Conservation (phyloP, 805 yeast species). For the Yarrowia deformans region DNA sequence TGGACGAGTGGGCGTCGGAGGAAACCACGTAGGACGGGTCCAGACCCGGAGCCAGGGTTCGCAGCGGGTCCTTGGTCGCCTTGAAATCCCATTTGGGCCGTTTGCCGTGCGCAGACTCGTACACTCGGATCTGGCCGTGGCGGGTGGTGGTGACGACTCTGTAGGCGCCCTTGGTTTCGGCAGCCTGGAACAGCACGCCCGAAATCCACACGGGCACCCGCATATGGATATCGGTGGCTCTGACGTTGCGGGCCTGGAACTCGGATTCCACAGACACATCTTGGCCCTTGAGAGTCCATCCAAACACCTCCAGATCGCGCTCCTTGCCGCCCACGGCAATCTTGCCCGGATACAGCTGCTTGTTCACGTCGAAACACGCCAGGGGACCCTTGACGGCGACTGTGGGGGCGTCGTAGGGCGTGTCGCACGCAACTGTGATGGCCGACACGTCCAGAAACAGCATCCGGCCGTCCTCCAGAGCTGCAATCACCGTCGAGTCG, state of each 20-base stretch:
- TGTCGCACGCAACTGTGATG: constrained; percentile 11
- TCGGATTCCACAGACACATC: constrained; percentile 49
- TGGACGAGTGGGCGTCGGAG: constrained; percentile 73
- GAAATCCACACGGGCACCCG: constrained; percentile 84
- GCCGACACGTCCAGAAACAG: not conserved
- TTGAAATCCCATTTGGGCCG: constrained; percentile 69
- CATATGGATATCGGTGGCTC: constrained; percentile 76
- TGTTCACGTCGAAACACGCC: constrained; percentile 37
- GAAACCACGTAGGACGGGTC: constrained; percentile 61
- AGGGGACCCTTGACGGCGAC: constrained; percentile 41
- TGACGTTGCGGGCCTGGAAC: constrained; percentile 84
- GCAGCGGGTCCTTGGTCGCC: constrained; percentile 62
- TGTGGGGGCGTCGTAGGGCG: constrained; percentile 24
- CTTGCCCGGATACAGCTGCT: constrained; percentile 45
- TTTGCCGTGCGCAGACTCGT: constrained; percentile 71
- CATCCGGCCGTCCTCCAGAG: constrained; percentile 6
- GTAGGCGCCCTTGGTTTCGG: constrained; percentile 51
- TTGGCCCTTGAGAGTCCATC: constrained; percentile 42
- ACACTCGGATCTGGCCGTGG: constrained; percentile 77
- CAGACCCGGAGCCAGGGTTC: constrained; percentile 52
- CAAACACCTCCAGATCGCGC: constrained; percentile 63
- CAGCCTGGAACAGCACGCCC: constrained; percentile 53
- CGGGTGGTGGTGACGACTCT: constrained; percentile 69
- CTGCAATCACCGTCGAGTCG: constrained; percentile 22
- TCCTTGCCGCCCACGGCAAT: constrained; percentile 91